These are phyloP conservation scores for Metahyphopichia silvanorum DNA, from an alignment of 805 yeast species.

Conservation along the genomic window DNA sequence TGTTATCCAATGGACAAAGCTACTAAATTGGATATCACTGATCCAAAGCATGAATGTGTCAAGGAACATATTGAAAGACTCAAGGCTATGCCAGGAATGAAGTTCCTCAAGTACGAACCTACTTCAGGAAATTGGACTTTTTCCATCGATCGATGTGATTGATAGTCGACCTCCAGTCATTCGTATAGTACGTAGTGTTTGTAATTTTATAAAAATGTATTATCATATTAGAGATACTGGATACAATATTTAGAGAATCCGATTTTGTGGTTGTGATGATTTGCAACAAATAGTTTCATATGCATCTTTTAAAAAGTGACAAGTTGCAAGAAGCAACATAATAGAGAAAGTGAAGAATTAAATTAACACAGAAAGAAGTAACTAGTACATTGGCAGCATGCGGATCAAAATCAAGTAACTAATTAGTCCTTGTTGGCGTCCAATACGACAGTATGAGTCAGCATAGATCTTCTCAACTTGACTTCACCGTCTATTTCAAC, in stretches of 20 bases:
- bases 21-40: constrained; percentile 69
- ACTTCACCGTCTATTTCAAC: constrained; percentile 6
- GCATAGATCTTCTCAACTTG: constrained; percentile 21
- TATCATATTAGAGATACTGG: too few relatives aligned
- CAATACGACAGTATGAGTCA: constrained; percentile 18
- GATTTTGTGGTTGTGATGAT: too few relatives aligned
- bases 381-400: too few relatives aligned
- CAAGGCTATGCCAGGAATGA: constrained; percentile 52
- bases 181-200: not conserved
- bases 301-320: too few relatives aligned
- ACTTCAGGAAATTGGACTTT: constrained; percentile 72
- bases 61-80: constrained; percentile 66
- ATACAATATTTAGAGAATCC: too few relatives aligned
- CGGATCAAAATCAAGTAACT: too few relatives aligned
- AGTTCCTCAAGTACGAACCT: constrained; percentile 76
- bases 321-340: too few relatives aligned
- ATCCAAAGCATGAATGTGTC: constrained; percentile 70
- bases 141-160: constrained; percentile 11
- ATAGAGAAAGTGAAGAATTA: too few relatives aligned
- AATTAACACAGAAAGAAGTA: too few relatives aligned
- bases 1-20: constrained; percentile 79
- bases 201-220: too few relatives aligned
- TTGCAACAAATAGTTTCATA: too few relatives aligned
- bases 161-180: not conserved
- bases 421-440: constrained; percentile 7